Conservation (phyloP, 2,329 filamentous ascomycete genomes). For the Didymella lethalis region DNA sequence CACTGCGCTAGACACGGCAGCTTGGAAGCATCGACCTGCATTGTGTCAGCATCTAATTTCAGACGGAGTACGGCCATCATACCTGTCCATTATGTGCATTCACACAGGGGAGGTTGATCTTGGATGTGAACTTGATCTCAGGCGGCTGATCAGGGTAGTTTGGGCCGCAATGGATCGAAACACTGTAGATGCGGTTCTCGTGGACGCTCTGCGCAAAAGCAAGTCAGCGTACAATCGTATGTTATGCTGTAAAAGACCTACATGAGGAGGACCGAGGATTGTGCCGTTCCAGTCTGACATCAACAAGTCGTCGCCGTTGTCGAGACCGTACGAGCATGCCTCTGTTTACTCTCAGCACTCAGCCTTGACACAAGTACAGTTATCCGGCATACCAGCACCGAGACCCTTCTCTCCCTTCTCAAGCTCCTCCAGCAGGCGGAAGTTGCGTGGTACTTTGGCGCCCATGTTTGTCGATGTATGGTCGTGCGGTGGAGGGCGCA, state of each 20-base stretch:
- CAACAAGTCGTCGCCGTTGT: constrained; percentile 90
- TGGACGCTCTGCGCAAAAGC: constrained; percentile 75
- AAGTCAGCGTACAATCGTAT: background rate
- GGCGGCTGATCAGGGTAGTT: constrained; percentile 91
- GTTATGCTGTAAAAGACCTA: constrained; percentile 59
- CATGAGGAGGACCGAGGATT: constrained; percentile 94
- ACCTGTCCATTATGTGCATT: constrained; percentile 79
- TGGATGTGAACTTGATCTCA: constrained; percentile 88
- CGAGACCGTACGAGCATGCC: constrained; percentile 95
- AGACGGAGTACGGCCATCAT: constrained; percentile 21
- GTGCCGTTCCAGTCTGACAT: constrained; percentile 99
- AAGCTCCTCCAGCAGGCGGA: constrained; percentile 93
- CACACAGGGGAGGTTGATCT: constrained; percentile 96
- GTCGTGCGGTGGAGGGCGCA: constrained; percentile 21
- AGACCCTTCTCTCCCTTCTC: constrained; percentile 99
- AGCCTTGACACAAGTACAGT: constrained; percentile 4
- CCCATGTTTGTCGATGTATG: constrained; percentile 55
- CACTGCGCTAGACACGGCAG: constrained; percentile 87
- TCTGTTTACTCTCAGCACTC: constrained; percentile 61
- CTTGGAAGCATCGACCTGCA: constrained; percentile 79
- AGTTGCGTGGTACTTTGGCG: constrained; percentile 91
- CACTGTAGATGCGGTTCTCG: constrained; percentile 98
- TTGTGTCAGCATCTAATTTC: constrained; percentile 11
- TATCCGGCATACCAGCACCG: constrained; percentile 72
- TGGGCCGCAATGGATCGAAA: constrained; percentile 93